These are phyloP conservation scores for Henningerozyma blattae DNA, from an alignment of 805 yeast species.

Conservation along the genomic window DNA sequence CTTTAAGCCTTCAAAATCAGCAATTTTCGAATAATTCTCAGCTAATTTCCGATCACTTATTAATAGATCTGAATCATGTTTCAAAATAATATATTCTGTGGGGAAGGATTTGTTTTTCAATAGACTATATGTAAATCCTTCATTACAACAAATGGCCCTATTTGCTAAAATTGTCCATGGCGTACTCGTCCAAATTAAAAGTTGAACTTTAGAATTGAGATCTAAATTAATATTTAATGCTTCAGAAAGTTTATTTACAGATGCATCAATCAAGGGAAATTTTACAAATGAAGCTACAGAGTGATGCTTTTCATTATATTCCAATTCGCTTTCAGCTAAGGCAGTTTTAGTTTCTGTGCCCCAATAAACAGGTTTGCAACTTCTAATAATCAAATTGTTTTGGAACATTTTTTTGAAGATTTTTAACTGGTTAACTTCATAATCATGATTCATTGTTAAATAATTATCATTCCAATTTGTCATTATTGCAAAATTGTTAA, in stretches of 20 bases:
- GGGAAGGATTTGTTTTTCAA: conserved; percentile 26
- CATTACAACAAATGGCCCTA: conserved; percentile 65
- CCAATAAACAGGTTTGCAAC: conserved; percentile 95
- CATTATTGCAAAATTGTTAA: conserved; percentile 65
- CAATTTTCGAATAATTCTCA: conserved; percentile 12
- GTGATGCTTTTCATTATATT: conserved; percentile 60
- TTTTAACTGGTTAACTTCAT: conserved; percentile 63
- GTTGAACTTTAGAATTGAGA: conserved; percentile 13
- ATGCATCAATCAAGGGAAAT: conserved; percentile 39
- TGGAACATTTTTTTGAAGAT: conserved; percentile 57
- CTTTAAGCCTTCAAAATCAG: conserved; percentile 29
- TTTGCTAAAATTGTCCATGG: conserved; percentile 96
- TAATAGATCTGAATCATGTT: conserved; percentile 46
- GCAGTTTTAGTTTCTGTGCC: conserved; percentile 91
- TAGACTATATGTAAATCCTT: conserved; percentile 41
- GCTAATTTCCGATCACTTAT: conserved; percentile 24
- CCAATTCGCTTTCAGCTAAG: conserved; percentile 91
- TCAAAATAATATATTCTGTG: conserved; percentile 29
- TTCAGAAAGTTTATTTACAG: conserved; percentile 2
- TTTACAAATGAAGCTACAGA: conserved; percentile 60
- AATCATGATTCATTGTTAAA: conserved; percentile 56
- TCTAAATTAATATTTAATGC: conserved; percentile 2
- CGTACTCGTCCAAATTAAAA: conserved; percentile 91
- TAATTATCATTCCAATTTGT: conserved; percentile 71
- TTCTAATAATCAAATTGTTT: conserved; percentile 63